phyloP scores from a whole-genome alignment of 2,329 filamentous ascomycete species.

The Blumeria hordei region DNA sequence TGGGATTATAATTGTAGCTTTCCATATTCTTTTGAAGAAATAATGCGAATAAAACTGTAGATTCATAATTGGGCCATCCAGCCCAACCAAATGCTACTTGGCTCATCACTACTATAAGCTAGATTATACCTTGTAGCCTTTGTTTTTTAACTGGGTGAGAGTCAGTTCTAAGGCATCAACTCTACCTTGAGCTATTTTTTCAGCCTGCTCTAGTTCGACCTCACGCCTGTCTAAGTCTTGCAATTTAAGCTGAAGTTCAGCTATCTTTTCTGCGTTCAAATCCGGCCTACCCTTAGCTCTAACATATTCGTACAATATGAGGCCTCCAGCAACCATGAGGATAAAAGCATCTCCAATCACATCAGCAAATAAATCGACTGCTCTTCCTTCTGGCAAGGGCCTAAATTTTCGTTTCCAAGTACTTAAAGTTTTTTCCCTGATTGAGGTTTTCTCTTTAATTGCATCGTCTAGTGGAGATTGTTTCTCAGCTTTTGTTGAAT shows the following conservation, averaged over 20 bases:
- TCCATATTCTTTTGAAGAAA: too few species aligned
- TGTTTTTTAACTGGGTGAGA: conserved; percentile 12
- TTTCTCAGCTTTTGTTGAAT: conserved; percentile 40
- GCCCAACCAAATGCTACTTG: too few species aligned
- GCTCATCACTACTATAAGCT: too few species aligned
- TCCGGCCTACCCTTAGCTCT: conserved; percentile 35
- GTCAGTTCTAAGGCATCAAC: conserved; percentile 14
- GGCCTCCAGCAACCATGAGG: conserved; percentile 27
- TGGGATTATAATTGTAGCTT: too few species aligned
- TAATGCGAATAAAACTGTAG: too few species aligned
- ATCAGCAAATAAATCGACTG: conserved; percentile 42
- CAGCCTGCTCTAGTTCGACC: conserved; percentile 27
- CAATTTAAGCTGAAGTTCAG: conserved; percentile 26
- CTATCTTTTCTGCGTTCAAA: conserved; percentile 26
- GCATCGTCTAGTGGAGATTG: conserved; percentile 30
- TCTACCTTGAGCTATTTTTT: conserved; percentile 14
- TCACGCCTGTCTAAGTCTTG: conserved; percentile 27
- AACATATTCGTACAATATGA: conserved; percentile 39
- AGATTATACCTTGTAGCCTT: not conserved
- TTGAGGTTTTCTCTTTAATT: conserved; percentile 16
- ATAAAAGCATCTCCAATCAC: conserved; percentile 40
- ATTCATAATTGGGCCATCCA: too few species aligned
- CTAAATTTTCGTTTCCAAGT: conserved; percentile 39
- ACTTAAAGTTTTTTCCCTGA: conserved; percentile 19
- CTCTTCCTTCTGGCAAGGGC: conserved; percentile 36